Base-by-base conservation (phyloP, 2,329 filamentous ascomycete genomes). In the Alternaria solani region DNA sequence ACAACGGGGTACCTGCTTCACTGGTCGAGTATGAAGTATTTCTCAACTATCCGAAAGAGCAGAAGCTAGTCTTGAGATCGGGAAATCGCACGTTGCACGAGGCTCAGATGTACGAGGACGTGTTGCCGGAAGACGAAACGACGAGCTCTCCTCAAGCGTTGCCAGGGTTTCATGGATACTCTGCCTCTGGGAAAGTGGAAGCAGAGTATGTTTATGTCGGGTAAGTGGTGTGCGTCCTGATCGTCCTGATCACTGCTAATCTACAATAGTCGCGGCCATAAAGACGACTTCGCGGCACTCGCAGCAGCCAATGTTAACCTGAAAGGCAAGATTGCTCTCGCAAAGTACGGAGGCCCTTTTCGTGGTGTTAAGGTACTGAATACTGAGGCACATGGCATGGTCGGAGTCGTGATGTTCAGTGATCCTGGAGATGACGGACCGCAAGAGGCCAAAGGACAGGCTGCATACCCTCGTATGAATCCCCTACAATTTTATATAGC, bases 331-430 rank as follows among this genome's bases (percentile, higher is more conserved):
- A 83, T 83, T 61, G 82, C 81, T 5, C 64, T 84, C 14, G 76
- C 80, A 9, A 79, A 78, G 55, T 83, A 82, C 54, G 79, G 80
- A 4, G 80, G 80, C 0, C 78, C 79, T 0, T 82, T 81, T 67
- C 75, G 82, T 41, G 81, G 81, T 1, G 68, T 83, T n/a, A 84
- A 84, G 57, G 81, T 83, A 23, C 81, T 82, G 68, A 82, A 82
- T 55, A 79, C 81, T 1, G 77, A 82, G 60, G 76, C 80, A 4
- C 61, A 79, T 54, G 80, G 79, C 38, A 81, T 82, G 79, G 72
- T 81, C 26, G 81, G 79, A 16, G 65, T 67, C 14, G 70, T 83
- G 54, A 81, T 83, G 49, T 83, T 81, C 66, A 79, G 75, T 9
- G 81, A 83, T 48, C 79, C 81, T 4, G 78, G 70, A 14, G 81